These are phyloP conservation scores for Verbena officinalis DNA, from an alignment of 257 asterid species.

Conservation along the genomic window DNA sequence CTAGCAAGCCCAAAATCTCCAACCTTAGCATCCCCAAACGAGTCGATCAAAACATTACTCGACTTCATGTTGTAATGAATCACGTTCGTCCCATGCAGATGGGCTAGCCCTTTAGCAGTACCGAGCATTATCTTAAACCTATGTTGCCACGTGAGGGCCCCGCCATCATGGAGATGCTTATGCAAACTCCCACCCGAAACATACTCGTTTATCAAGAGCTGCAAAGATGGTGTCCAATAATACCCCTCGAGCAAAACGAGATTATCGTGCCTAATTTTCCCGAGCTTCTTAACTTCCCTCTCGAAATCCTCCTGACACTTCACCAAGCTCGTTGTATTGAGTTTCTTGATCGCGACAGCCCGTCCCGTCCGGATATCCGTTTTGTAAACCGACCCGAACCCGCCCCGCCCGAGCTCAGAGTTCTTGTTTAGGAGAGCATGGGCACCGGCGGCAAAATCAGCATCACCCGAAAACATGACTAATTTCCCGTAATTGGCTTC, in stretches of 20 bases:
- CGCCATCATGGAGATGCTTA: constrained; percentile 58
- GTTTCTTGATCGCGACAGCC: constrained; percentile 80
- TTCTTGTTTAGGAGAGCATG: constrained; percentile 74
- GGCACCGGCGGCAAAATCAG: constrained; percentile 68
- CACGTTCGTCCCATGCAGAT: constrained; percentile 58
- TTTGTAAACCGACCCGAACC: constrained; percentile 76
- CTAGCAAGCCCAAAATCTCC: constrained; percentile 78
- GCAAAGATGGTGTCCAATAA: constrained; percentile 85
- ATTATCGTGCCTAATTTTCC: constrained; percentile 59
- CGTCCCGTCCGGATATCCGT: constrained; percentile 64
- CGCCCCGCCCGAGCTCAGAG: constrained; percentile 85
- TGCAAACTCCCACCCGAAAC: constrained; percentile 60
- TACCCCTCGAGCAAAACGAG: constrained; percentile 73
- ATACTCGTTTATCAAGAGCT: constrained; percentile 67
- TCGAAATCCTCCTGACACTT: constrained; percentile 79
- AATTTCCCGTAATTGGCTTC: constrained; percentile 86
- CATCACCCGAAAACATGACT: constrained; percentile 83
- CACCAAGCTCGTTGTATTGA: constrained; percentile 67
- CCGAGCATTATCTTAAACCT: constrained; percentile 67
- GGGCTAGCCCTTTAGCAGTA: constrained; percentile 69
- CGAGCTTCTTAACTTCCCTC: constrained; percentile 64
- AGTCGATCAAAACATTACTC: constrained; percentile 54
- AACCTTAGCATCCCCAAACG: constrained; percentile 62
- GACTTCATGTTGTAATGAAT: constrained; percentile 84
- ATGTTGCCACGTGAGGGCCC: constrained; percentile 60